Evolutionary conservation across 441 rosid species (phyloP).

Genomic region (Croton laevigatus): DNA sequence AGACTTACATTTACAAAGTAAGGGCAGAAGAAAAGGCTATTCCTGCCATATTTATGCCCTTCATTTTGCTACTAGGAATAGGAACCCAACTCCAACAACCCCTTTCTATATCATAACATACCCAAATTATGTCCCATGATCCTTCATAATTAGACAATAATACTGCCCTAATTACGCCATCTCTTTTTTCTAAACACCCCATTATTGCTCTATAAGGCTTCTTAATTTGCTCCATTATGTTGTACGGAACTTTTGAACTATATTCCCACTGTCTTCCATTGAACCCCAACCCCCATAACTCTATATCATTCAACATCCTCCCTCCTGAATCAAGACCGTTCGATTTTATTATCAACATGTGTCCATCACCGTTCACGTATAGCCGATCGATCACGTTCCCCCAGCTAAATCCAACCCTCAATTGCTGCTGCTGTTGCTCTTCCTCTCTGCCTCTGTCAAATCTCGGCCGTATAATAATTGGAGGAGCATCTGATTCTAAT

Average conservation of each 20-base stretch:
- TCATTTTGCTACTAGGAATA: conserved; percentile 52
- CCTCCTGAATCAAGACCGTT: conserved; percentile 16
- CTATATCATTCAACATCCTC: conserved; percentile 37
- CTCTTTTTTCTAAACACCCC: conserved; percentile 62
- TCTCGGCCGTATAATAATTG: conserved; percentile 44
- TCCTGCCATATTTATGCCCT: conserved; percentile 67
- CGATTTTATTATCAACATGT: conserved; percentile 45
- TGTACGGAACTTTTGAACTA: conserved; percentile 40
- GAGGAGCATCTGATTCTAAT: conserved; percentile 14
- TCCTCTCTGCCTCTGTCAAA: conserved; percentile 21
- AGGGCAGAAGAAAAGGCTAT: conserved; percentile 63
- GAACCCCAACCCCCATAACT: conserved; percentile 48
- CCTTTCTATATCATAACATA: conserved; percentile 34
- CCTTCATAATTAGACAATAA: conserved; percentile 54
- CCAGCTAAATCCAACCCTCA: conserved; percentile 32
- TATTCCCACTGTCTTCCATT: conserved; percentile 45
- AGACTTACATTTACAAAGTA: conserved; percentile 24
- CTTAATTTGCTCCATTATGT: conserved; percentile 31
- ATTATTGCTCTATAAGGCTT: conserved; percentile 50
- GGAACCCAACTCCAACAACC: conserved; percentile 45
- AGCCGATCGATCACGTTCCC: conserved; percentile 25
- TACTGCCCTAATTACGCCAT: conserved; percentile 44
- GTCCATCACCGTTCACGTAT: conserved; percentile 61
- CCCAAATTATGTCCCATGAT: conserved; percentile 57
- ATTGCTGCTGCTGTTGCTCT: conserved; percentile 12